These are phyloP conservation scores for Lyophyllum shimeji DNA, from an alignment of 768 basidiomycete species.

Conservation along the genomic window DNA sequence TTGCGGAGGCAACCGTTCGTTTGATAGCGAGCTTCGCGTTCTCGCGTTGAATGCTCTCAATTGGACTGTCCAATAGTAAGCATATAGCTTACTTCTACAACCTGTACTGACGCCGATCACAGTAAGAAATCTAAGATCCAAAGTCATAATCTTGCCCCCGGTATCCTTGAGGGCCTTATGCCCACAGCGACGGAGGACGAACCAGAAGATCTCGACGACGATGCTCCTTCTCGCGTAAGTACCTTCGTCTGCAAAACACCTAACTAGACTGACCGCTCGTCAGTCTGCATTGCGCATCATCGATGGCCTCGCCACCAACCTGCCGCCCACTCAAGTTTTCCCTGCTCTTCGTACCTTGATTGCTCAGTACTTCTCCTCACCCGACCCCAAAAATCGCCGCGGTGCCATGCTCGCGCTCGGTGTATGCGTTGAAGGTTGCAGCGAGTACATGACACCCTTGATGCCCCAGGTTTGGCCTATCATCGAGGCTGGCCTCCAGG, in stretches of 20 bases:
- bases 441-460: constrained; percentile 94
- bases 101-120: constrained; percentile 13
- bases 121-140: constrained; percentile 98
- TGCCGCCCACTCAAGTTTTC: constrained; percentile 96
- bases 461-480: constrained; percentile 93
- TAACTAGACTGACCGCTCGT: constrained; percentile 1
- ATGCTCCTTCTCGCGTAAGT: constrained; percentile 86
- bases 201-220: constrained; percentile 91
- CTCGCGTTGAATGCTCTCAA: constrained; percentile 91
- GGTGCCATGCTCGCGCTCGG: constrained; percentile 95
- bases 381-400: constrained; percentile 78
- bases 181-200: constrained; percentile 93
- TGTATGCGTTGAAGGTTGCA: constrained; percentile 95
- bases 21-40: constrained; percentile 80
- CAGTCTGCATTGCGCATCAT: constrained; percentile 94
- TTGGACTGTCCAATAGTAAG: constrained; percentile 96
- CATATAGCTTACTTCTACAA: constrained; percentile 3
- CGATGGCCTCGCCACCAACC: constrained; percentile 86
- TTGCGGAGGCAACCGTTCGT: constrained; percentile 75
- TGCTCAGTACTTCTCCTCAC: constrained; percentile 79
- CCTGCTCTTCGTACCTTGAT: constrained; percentile 84
- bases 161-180: constrained; percentile 89
- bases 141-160: constrained; percentile 75
- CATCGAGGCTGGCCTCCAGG: constrained; percentile 84
- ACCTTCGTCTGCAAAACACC: neutral